These are phyloP conservation scores for Beauveria sp. DNA, from an alignment of 2,329 filamentous ascomycete species.

Conservation along the genomic window DNA sequence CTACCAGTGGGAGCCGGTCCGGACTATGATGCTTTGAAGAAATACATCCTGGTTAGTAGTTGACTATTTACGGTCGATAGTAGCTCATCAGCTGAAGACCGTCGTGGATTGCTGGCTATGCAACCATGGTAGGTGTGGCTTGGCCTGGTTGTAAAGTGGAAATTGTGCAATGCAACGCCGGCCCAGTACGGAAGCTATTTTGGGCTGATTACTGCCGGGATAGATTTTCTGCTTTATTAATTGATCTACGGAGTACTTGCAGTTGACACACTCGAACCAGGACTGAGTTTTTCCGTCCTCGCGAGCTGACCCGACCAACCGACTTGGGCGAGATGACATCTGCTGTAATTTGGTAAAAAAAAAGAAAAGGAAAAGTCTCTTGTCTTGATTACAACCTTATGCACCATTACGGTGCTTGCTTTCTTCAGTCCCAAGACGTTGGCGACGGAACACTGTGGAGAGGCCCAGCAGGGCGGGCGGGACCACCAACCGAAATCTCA, in stretches of 20 bases:
- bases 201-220: not conserved
- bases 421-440: not conserved
- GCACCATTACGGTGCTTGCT: not conserved
- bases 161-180: constrained; percentile 4
- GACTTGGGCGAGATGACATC: too few relatives aligned
- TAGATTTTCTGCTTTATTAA: not conserved
- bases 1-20: too few relatives aligned
- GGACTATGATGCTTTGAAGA: too few relatives aligned
- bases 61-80: too few relatives aligned
- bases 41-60: too few relatives aligned
- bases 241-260: too few relatives aligned
- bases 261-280: too few relatives aligned
- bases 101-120: too few relatives aligned
- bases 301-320: not conserved
- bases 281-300: not conserved
- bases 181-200: not conserved
- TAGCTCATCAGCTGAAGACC: too few relatives aligned
- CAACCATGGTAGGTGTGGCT: constrained; percentile 1
- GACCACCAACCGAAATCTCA: not conserved
- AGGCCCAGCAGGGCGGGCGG: not conserved
- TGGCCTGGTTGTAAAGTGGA: not conserved
- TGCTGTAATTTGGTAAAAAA: too few relatives aligned
- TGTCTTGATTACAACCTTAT: too few relatives aligned
- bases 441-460: not conserved
- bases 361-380: too few relatives aligned